Conservation (phyloP, 2,329 filamentous ascomycete species). For the Diaporthe sp. region DNA sequence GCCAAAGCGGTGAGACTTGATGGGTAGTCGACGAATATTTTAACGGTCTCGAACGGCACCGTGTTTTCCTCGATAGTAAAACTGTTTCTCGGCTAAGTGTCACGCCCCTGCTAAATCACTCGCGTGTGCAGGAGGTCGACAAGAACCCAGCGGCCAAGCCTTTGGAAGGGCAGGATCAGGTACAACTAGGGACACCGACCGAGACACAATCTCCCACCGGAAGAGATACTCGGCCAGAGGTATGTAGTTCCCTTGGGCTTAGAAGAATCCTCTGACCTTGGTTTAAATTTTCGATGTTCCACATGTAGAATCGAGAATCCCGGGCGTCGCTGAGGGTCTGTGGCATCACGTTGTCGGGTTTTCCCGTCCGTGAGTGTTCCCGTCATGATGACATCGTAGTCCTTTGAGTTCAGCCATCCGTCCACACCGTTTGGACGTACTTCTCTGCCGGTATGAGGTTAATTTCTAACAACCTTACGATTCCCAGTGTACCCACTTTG, state of each 20-base stretch:
- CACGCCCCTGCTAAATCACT: slow-evolving; percentile 80
- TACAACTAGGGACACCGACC: slow-evolving; percentile 75
- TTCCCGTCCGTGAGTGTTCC: slow-evolving; percentile 71
- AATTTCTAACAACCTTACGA: slow-evolving; percentile 77
- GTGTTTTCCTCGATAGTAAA: slow-evolving; percentile 79
- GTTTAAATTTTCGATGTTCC: slow-evolving; percentile 55
- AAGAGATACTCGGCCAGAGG: slow-evolving; percentile 81
- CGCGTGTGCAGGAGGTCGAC: slow-evolving; percentile 81
- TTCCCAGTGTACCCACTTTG: slow-evolving; percentile 76
- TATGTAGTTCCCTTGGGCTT: slow-evolving; percentile 57
- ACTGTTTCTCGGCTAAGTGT: slow-evolving; percentile 72
- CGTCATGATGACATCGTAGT: slow-evolving; percentile 75
- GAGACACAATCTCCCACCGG: slow-evolving; percentile 83
- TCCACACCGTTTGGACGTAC: slow-evolving; percentile 79
- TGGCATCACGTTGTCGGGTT: slow-evolving; percentile 52
- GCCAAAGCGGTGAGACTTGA: slow-evolving; percentile 71
- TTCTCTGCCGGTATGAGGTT: slow-evolving; percentile 70
- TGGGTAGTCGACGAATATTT: slow-evolving; percentile 68
- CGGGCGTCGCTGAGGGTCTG: slow-evolving; percentile 70
- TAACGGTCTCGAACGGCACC: slow-evolving; percentile 66
- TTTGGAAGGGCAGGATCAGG: slow-evolving; percentile 76
- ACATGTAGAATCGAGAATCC: slow-evolving; percentile 87
- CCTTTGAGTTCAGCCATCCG: slow-evolving; percentile 75
- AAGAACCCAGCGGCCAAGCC: slow-evolving; percentile 75
- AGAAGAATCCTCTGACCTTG: slow-evolving; percentile 54